Evolutionary conservation across 441 rosid species (phyloP), one percentile per base, ranked within the genome.

Genomic region (Brassica balearica): DNA sequence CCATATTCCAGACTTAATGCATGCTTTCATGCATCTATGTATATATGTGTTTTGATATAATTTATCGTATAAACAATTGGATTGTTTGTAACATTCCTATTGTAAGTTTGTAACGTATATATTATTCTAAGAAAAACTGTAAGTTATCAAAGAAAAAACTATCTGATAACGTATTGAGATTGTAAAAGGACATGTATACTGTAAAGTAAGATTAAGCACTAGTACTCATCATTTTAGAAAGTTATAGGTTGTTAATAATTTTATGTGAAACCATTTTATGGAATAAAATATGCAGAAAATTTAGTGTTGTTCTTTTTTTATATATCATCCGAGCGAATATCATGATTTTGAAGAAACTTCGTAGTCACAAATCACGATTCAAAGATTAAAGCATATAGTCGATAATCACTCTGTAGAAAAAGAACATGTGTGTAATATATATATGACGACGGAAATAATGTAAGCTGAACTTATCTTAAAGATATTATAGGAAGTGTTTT

Each of bases 201-300:
- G 75, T 70, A 63, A 64, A 63, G 68, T 41, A 71, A 38, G 14
- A 71, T 77, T 41, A 41, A 64, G 34, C 71, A 71, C 27, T 64
- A 71, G 9, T 46, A 46, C 53, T 71, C 71, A 65, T 71, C 51
- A 65, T 10, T 71, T 43, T 71, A 64, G 32, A 71, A 71, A 77
- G 70, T 23, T 38, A 70, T 36, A 36, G 43, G 4, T 77, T 19
- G 67, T 55, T 53, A 34, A 63, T 15, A 69, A 8, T 59, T 56
- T 76, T 29, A 68, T 68, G 19, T 67, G 14, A 36, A 53, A 22
- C 53, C 20, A 32, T 72, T 46, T 72, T 10, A 27, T 25, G 14
- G 66, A 23, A 20, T 22, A 65, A 6, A 58, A 19, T 43, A 59
- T 60, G 34, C 23, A 27, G 15, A 75, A 61, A 29, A 68, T 9